phyloP scores from a whole-genome alignment of 768 basidiomycete genomes.

The Daedaleopsis sinensis region DNA sequence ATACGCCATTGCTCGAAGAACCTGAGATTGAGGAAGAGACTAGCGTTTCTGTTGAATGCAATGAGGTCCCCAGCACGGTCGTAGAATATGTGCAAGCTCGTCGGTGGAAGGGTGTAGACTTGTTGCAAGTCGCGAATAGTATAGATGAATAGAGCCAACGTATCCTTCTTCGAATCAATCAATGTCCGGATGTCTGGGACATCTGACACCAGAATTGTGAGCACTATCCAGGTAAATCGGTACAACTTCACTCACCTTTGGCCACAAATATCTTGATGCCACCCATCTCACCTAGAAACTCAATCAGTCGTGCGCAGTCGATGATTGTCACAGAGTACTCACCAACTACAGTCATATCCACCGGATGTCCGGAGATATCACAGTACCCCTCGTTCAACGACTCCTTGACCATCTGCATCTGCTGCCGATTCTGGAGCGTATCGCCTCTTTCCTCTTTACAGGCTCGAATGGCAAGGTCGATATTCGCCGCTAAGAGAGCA shows the following conservation, averaged over 20 bases:
- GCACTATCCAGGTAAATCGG: no score
- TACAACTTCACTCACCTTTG: slow-evolving; percentile 46
- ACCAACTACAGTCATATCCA: slow-evolving; percentile 68
- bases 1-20: slow-evolving; percentile 88
- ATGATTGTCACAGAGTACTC: slow-evolving; percentile 4
- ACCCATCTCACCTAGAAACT: slow-evolving; percentile 57
- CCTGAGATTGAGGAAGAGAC: slow-evolving; percentile 85
- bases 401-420: slow-evolving; percentile 75
- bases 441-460: slow-evolving; percentile 70
- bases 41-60: slow-evolving; percentile 91
- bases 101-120: slow-evolving; percentile 74
- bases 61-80: slow-evolving; percentile 81
- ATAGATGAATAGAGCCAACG: slow-evolving; percentile 72
- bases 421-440: slow-evolving; percentile 62
- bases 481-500: slow-evolving; percentile 53
- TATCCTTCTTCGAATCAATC: slow-evolving; percentile 54
- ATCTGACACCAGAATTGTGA: slow-evolving; percentile 43
- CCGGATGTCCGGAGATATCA: slow-evolving; percentile 67
- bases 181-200: slow-evolving; percentile 53
- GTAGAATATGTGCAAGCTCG: slow-evolving; percentile 85
- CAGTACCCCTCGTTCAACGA: slow-evolving; percentile 83
- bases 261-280: slow-evolving; percentile 64
- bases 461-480: slow-evolving; percentile 70
- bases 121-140: slow-evolving; percentile 65
- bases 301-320: slow-evolving; percentile 1